These are phyloP conservation scores for Leishmania aethiopica DNA, from an alignment of 208 protist species.

Conservation along the genomic window DNA sequence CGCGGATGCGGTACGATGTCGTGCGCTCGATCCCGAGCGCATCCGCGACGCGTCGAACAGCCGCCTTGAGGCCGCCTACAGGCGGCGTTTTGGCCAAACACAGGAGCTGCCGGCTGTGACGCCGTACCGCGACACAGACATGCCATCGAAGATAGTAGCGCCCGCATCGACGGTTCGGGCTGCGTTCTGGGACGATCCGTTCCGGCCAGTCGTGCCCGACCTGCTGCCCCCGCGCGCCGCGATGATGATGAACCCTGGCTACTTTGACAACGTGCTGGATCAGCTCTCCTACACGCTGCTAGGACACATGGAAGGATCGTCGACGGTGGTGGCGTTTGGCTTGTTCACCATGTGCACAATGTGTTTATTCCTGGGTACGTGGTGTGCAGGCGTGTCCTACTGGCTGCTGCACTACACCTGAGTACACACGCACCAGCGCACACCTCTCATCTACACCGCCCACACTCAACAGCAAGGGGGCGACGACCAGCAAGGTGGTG, in stretches of 20 bases:
- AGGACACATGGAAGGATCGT: constrained; percentile 25
- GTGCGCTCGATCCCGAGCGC: constrained; percentile 21
- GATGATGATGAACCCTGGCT: constrained; percentile 65
- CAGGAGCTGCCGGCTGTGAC: constrained; percentile 7
- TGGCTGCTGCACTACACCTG: constrained; percentile 15
- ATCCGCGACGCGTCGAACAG: constrained; percentile 30
- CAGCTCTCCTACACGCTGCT: constrained; percentile 36
- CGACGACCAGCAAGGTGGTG: not conserved
- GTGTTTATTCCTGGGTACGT: constrained; percentile 16
- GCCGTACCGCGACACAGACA: constrained; percentile 13
- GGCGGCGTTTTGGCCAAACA: constrained; percentile 8
- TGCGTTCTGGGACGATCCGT: constrained; percentile 50
- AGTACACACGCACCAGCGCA: not conserved
- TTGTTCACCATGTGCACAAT: constrained; percentile 17
- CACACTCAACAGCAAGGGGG: not conserved
- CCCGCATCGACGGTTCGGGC: constrained; percentile 15
- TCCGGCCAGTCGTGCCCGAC: constrained; percentile 30
- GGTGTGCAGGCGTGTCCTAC: constrained; percentile 17
- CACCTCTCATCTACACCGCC: not conserved
- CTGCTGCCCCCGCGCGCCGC: constrained; percentile 36
- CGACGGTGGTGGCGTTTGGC: constrained; percentile 8
- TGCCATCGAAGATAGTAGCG: constrained; percentile 14
- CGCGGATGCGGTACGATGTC: constrained; percentile 38
- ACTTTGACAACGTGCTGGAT: constrained; percentile 43
- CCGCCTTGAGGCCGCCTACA: constrained; percentile 34